Evolutionary conservation across 257 asterid genomes (phyloP), one percentile per base, ranked within the genome.

Genomic region (Ajuga chamaepitys): DNA sequence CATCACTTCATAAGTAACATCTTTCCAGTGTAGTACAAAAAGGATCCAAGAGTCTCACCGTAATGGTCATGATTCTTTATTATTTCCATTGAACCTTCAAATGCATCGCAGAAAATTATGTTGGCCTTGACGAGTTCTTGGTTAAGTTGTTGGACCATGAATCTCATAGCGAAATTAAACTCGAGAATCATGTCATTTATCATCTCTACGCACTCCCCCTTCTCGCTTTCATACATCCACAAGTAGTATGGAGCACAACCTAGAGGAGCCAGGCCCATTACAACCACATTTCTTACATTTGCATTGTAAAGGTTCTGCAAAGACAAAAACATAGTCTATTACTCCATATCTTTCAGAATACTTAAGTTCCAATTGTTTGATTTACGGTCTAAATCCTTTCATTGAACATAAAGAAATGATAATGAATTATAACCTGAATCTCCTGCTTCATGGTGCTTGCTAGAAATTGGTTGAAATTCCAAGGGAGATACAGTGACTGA

Each of bases 191-290:
- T 88, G 77, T 86, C 72, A 48, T 91, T 88, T 68, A 88, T 88
- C 76, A 9, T 78, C 61, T 78, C 76, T 18, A 86, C 62, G 51
- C 98, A 91, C 77, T 78, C 74, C 10, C 95, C 96, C 13, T 80
- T 68, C 57, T 67, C 48, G 68, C 87, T 85, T 9, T 56, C 54
- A 54, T 88, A 78, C 67, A 78, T 6, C 96, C 95, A 86, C 67
- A 88, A 40, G 74, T 91, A 91, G 58, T 78, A 86, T 45, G 98
- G 96, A 35, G 96, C 95, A 73, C 98, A 88, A 1, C 98, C 96
- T 44, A 91, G 38, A 28, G 99, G 99, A 11, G 99, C 95, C 62
- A 94, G 74, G 24, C 98, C 95, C 99, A 90, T 90, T 24, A 94
- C 81, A 44, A 94, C 87, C 61, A 94, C 86, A 71, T 82, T 90